Conservation (phyloP, 805 yeast genomes). For the Suhomyces canberraensis region DNA sequence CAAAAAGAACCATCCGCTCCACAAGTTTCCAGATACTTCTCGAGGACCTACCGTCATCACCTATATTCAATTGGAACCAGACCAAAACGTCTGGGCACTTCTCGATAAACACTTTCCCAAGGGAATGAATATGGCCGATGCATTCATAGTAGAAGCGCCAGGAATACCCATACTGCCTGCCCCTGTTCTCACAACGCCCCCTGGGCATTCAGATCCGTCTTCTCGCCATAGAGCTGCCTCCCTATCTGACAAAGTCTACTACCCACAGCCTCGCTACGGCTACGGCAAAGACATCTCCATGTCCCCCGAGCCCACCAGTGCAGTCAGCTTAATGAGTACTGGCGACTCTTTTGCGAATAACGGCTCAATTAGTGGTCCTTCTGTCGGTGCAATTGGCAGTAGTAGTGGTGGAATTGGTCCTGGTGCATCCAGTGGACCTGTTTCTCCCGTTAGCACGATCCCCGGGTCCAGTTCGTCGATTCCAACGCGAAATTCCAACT, state of each 20-base stretch:
- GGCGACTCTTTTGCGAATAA: slow-evolving; percentile 13
- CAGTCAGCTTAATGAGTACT: no score
- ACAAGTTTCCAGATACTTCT: slow-evolving; percentile 11
- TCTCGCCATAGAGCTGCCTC: neutral
- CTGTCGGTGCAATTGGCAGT: neutral
- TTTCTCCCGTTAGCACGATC: slow-evolving; percentile 3
- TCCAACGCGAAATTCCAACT: no score
- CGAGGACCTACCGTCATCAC: slow-evolving; percentile 8
- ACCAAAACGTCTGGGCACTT: slow-evolving; percentile 53
- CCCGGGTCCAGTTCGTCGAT: slow-evolving; percentile 4
- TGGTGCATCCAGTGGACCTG: slow-evolving; percentile 29
- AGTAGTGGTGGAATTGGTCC: slow-evolving; percentile 32
- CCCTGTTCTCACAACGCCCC: slow-evolving; percentile 1
- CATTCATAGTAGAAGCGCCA: slow-evolving; percentile 50
- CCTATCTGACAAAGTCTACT: slow-evolving; percentile 18
- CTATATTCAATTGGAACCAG: slow-evolving; percentile 48
- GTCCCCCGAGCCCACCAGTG: slow-evolving; percentile 20
- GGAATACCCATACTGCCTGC: slow-evolving; percentile 4
- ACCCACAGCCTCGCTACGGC: slow-evolving; percentile 35
- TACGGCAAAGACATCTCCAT: slow-evolving; percentile 23
- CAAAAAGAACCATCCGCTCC: slow-evolving; percentile 1
- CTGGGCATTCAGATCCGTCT: neutral
- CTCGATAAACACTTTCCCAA: slow-evolving; percentile 59
- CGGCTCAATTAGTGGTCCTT: neutral
- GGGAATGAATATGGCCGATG: slow-evolving; percentile 68